phyloP scores from a whole-genome alignment of 306 rosid genomes.

The Lathyrus sativus region DNA sequence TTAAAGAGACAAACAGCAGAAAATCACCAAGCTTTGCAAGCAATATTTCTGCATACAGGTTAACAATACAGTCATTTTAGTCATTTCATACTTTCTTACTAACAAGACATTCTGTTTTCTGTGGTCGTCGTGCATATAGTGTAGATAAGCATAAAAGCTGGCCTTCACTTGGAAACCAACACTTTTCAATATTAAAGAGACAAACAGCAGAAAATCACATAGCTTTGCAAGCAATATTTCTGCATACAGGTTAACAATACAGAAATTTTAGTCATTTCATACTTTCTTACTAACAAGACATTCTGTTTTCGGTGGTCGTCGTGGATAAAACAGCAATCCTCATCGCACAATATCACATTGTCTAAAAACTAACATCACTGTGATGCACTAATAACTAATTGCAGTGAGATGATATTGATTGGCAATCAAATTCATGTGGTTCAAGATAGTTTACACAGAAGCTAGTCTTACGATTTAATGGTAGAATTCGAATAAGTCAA shows the following conservation, averaged over 20 bases:
- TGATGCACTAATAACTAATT: not conserved
- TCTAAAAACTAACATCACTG: constrained; percentile 7
- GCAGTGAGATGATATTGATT: not conserved
- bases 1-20: constrained; percentile 13
- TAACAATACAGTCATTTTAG: constrained; percentile 5
- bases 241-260: not conserved
- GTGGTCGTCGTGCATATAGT: not conserved
- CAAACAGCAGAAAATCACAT: constrained; percentile 20
- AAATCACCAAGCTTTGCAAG: constrained; percentile 20
- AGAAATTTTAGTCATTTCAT: constrained; percentile 1
- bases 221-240: constrained; percentile 24
- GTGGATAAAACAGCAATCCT: not conserved
- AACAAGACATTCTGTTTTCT: not conserved
- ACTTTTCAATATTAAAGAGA: constrained; percentile 16
- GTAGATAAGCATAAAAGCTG: not conserved
- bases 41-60: constrained; percentile 10
- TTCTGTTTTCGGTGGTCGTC: not conserved
- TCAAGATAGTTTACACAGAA: constrained; percentile 8
- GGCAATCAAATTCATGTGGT: constrained; percentile 11
- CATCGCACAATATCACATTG: constrained; percentile 5
- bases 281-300: constrained; percentile 4
- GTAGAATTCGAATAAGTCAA: constrained; percentile 1
- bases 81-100: constrained; percentile 8
- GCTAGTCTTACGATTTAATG: constrained; percentile 20
- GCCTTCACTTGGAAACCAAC: constrained; percentile 1